Percentiles rank a stretch among this genome's conserved stretches.
phyloP scores from a whole-genome alignment of 75 land plant genomes.

The Pinus albicaulis region DNA sequence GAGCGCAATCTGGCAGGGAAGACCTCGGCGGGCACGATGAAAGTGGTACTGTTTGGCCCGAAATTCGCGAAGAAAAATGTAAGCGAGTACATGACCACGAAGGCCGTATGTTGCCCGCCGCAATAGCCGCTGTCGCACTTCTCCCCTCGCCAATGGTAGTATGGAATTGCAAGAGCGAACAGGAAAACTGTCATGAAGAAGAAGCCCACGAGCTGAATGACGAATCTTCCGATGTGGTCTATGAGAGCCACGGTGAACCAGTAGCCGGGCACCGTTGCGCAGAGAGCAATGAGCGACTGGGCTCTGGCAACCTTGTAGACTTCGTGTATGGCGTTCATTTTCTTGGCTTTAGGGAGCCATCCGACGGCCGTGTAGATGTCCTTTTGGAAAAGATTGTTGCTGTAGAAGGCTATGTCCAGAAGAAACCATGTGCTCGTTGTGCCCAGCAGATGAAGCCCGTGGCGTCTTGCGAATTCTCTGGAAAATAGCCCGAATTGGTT shows the following conservation, averaged over 20 bases:
- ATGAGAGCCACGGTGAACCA: conserved; percentile 55
- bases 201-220: conserved; percentile 30
- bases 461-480: conserved; percentile 15
- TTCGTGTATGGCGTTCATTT: conserved; percentile 56
- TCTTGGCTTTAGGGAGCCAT: conserved; percentile 21
- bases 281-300: conserved; percentile 60
- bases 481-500: conserved; percentile 10
- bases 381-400: conserved; percentile 48
- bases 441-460: conserved; percentile 18
- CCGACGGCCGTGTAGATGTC: conserved; percentile 49
- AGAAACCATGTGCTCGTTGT: conserved; percentile 43
- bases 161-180: conserved; percentile 25
- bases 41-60: conserved; percentile 37
- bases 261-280: conserved; percentile 67
- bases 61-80: conserved; percentile 30
- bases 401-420: conserved; percentile 48
- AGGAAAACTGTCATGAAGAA: conserved; percentile 23
- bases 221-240: conserved; percentile 21
- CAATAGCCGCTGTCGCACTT: no score
- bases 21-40: conserved; percentile 56
- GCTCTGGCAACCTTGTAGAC: conserved; percentile 40
- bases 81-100: conserved; percentile 22
- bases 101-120: conserved; percentile 14
- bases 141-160: conserved; percentile 15
- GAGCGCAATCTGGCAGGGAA: conserved; percentile 50